A percentile compares a stretch with the other conserved stretches of the same genome.
These are phyloP conservation scores for Leishmania braziliensis DNA, from an alignment of 208 protist genomes.

Conservation along the genomic window DNA sequence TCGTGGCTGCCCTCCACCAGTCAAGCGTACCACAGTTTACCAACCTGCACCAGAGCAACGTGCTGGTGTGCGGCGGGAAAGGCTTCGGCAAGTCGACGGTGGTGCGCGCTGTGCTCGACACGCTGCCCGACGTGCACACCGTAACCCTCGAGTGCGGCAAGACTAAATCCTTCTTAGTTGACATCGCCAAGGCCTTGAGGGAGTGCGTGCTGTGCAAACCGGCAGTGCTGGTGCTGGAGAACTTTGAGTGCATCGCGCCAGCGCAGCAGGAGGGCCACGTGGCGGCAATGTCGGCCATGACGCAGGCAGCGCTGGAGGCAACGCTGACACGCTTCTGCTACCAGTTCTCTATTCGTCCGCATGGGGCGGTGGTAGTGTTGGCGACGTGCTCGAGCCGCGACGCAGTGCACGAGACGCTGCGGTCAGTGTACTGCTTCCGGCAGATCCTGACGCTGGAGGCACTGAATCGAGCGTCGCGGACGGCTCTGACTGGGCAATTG, in stretches of 20 bases:
- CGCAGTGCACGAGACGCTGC: constrained; percentile 64
- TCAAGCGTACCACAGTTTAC: constrained; percentile 22
- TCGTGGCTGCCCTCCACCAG: constrained; percentile 40
- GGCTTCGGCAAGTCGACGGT: constrained; percentile 87
- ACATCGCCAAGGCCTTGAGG: constrained; percentile 50
- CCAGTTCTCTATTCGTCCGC: constrained; percentile 27
- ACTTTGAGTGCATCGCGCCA: constrained; percentile 81
- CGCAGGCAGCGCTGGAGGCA: constrained; percentile 61
- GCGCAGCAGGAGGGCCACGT: constrained; percentile 76
- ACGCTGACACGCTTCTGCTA: constrained; percentile 53
- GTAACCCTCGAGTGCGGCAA: constrained; percentile 66
- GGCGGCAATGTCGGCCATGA: constrained; percentile 59
- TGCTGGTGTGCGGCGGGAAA: constrained; percentile 81
- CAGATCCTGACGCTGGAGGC: constrained; percentile 63
- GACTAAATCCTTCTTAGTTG: constrained; percentile 43
- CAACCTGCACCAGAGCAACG: constrained; percentile 48
- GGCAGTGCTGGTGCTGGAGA: constrained; percentile 84
- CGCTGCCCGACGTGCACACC: constrained; percentile 52
- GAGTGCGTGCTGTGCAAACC: constrained; percentile 81
- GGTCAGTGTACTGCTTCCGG: constrained; percentile 67
- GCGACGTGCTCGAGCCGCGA: constrained; percentile 75
- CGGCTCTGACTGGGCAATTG: constrained; percentile 56
- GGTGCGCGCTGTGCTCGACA: constrained; percentile 45
- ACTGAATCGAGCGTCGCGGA: constrained; percentile 53
- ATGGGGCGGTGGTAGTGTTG: constrained; percentile 59